Percentiles rank a stretch among this genome's conserved stretches.
Evolutionary conservation across 257 asterid species (phyloP).

Genomic region (Catharanthus roseus): DNA sequence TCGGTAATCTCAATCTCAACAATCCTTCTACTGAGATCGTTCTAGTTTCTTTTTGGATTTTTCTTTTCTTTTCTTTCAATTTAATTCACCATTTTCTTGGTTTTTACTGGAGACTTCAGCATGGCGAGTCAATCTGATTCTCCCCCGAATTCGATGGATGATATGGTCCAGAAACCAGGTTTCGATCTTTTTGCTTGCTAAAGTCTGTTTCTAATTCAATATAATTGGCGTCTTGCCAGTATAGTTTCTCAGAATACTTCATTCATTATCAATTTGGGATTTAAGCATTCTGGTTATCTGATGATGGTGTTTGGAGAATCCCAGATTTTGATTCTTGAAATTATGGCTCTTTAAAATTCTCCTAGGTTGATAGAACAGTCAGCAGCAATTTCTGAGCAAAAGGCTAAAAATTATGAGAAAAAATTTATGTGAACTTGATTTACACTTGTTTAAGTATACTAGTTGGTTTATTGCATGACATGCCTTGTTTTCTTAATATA

Average conservation of each 20-base stretch:
- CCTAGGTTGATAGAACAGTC: background rate
- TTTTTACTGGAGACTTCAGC: slow-evolving; percentile 14
- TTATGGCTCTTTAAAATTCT: background rate
- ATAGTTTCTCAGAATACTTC: background rate
- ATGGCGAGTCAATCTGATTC: slow-evolving; percentile 59
- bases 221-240: background rate
- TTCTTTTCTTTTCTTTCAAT: background rate
- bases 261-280: background rate
- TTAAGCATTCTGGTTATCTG: background rate
- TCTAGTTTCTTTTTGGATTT: background rate
- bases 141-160: slow-evolving; percentile 43
- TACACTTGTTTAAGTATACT: background rate
- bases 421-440: background rate
- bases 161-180: slow-evolving; percentile 53
- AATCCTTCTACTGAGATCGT: background rate
- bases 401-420: background rate
- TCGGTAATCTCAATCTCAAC: slow-evolving; percentile 16
- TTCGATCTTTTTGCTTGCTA: slow-evolving; percentile 1
- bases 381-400: background rate
- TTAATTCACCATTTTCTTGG: background rate
- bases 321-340: background rate
- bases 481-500: background rate
- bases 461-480: background rate
- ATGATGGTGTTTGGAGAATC: background rate
- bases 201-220: slow-evolving; percentile 6